A percentile compares a stretch with the other conserved stretches of the same genome.
These are phyloP conservation scores for Pyropia haitanensis DNA, from an alignment of 23 red algal species.

Conservation along the genomic window DNA sequence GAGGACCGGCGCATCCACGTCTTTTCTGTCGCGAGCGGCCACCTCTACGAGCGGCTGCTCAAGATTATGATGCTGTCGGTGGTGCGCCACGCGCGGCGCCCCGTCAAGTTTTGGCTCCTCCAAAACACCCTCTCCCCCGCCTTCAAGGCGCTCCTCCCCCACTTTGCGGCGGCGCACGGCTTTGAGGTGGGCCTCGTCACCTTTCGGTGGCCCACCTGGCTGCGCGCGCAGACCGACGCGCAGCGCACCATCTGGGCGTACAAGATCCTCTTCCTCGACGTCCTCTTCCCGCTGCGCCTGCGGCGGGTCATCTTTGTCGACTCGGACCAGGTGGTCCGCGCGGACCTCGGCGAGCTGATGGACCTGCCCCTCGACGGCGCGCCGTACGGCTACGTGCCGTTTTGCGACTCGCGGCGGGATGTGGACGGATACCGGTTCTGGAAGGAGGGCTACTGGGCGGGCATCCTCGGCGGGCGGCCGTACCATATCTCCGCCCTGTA, in stretches of 20 bases:
- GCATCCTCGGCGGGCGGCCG: conserved; percentile 51
- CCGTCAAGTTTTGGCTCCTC: conserved; percentile 94
- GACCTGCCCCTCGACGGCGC: conserved; percentile 61
- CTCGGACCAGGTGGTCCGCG: conserved; percentile 95
- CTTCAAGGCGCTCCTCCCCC: conserved; percentile 78
- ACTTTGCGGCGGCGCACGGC: conserved; percentile 50
- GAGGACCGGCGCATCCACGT: conserved; percentile 46
- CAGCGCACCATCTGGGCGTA: conserved; percentile 97
- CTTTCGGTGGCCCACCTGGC: conserved; percentile 90
- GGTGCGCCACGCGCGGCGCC: conserved; percentile 36
- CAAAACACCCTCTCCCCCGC: conserved; percentile 89
- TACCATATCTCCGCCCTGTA: conserved; percentile 96
- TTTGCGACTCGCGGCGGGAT: conserved; percentile 84
- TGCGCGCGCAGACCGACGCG: conserved; percentile 84
- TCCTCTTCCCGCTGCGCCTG: conserved; percentile 77
- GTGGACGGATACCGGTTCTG: conserved; percentile 93
- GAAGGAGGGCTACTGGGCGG: conserved; percentile 88
- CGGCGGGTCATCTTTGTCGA: conserved; percentile 87
- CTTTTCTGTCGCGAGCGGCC: conserved; percentile 95
- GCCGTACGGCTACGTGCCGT: conserved; percentile 95
- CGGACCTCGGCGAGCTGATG: conserved; percentile 82
- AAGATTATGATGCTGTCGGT: conserved; percentile 96
- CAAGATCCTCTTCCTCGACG: conserved; percentile 98
- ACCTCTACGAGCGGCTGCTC: conserved; percentile 93
- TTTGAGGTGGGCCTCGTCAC: conserved; percentile 83